Evolutionary conservation across 306 rosid genomes (phyloP).

Genomic region (Quercus alba): DNA sequence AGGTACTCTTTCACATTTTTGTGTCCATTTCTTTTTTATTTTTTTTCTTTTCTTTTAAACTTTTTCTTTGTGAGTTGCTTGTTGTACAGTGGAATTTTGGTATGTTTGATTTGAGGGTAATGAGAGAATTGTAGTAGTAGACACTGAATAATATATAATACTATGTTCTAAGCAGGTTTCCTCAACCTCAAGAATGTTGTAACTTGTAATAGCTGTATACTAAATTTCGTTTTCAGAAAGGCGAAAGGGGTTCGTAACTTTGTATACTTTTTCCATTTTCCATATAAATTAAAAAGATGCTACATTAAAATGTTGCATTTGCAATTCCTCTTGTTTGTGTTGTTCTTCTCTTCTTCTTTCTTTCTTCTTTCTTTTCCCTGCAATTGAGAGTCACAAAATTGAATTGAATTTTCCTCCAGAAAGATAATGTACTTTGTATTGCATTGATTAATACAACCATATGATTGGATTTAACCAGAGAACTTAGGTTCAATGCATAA

Average conservation of each 20-base stretch:
- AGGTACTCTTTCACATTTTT: conserved; percentile 36
- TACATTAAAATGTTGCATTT: conserved; percentile 10
- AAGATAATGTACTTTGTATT: too few species aligned
- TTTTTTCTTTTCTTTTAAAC: background rate
- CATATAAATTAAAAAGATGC: conserved; percentile 15
- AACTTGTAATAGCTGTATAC: conserved; percentile 30
- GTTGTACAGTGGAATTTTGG: conserved; percentile 54
- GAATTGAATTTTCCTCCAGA: too few species aligned
- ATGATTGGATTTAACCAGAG: too few species aligned
- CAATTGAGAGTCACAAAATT: background rate
- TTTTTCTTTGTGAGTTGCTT: conserved; percentile 24
- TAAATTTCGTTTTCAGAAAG: conserved; percentile 14
- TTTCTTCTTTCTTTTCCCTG: background rate
- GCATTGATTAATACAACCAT: too few species aligned
- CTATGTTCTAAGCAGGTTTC: conserved; percentile 21
- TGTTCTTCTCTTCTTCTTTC: background rate
- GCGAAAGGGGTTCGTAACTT: conserved; percentile 7
- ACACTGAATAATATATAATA: conserved; percentile 22
- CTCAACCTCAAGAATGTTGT: conserved; percentile 21
- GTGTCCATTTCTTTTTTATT: conserved; percentile 17
- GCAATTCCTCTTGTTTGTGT: background rate
- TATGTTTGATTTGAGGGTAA: conserved; percentile 19
- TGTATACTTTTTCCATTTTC: conserved; percentile 24
- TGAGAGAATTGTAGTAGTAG: conserved; percentile 10
- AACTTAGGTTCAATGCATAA: too few species aligned